phyloP scores from a whole-genome alignment of 805 yeast species.

The Metschnikowia picachoensis region DNA sequence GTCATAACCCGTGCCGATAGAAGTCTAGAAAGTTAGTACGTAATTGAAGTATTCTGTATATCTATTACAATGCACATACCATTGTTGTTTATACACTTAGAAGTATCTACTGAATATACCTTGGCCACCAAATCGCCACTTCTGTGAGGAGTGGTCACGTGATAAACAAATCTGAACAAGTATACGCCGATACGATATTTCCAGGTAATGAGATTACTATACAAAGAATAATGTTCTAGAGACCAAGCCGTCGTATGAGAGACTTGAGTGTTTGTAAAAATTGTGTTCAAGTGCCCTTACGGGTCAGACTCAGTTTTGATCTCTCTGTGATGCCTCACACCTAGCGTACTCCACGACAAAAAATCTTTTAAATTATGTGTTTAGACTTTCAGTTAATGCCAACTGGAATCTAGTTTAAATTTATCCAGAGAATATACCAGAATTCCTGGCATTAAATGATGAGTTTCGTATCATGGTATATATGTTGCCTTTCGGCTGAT shows the following conservation, averaged over 20 bases:
- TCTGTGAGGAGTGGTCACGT: conserved; percentile 5
- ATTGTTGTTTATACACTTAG: background rate
- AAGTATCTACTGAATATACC: background rate
- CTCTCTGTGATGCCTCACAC: no score
- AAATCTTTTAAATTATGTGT: background rate
- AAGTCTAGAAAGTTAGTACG: conserved; percentile 38
- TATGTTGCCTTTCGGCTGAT: no score
- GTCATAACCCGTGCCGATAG: conserved; percentile 99
- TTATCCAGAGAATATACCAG: background rate
- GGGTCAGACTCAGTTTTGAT: no score
- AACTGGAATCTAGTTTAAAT: background rate
- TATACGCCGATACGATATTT: background rate
- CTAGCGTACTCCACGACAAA: background rate
- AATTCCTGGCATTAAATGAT: no score
- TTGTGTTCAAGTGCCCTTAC: no score
- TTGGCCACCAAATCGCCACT: conserved; percentile 10
- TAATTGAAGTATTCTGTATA: background rate
- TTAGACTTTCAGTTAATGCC: background rate
- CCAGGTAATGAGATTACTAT: background rate
- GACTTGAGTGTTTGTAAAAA: no score
- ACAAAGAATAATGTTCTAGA: background rate
- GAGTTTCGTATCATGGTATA: no score
- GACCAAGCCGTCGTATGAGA: no score
- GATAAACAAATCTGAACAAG: background rate
- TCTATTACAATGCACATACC: background rate